A percentile compares a stretch with the other conserved stretches of the same genome.
Evolutionary conservation across 2,329 filamentous ascomycete genomes (phyloP).

Genomic region (Calonectria naviculata): DNA sequence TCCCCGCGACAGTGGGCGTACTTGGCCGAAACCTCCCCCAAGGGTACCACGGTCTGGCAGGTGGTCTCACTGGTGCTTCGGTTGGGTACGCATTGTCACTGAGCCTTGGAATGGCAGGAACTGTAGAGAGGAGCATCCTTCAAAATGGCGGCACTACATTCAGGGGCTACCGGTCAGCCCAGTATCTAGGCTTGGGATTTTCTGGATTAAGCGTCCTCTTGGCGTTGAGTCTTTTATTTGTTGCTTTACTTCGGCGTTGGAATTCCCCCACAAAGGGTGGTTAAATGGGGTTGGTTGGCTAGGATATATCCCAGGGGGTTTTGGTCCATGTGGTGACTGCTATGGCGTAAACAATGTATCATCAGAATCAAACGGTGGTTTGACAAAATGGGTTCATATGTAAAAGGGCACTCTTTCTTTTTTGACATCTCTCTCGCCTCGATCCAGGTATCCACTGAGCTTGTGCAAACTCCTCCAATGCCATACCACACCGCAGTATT

Average conservation of each 20-base stretch:
- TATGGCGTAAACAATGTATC: not conserved
- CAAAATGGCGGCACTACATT: conserved; percentile 21
- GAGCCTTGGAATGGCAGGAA: conserved; percentile 38
- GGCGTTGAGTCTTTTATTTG: conserved; percentile 30
- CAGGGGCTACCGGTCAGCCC: conserved; percentile 35
- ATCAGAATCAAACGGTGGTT: not conserved
- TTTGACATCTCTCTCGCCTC: conserved; percentile 35
- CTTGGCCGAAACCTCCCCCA: conserved; percentile 34
- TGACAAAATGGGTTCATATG: not conserved
- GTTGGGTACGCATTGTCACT: conserved; percentile 36
- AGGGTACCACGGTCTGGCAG: conserved; percentile 35
- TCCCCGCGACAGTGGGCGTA: conserved; percentile 32
- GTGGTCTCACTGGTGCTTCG: conserved; percentile 29
- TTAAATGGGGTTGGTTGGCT: conserved; percentile 5
- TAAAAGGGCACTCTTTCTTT: conserved; percentile 37
- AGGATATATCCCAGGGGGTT: conserved; percentile 18
- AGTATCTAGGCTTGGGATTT: conserved; percentile 38
- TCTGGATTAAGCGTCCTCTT: conserved; percentile 34
- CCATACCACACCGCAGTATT: conserved; percentile 29
- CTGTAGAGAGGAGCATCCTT: conserved; percentile 31
- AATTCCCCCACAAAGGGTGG: conserved; percentile 18
- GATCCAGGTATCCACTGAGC: conserved; percentile 36
- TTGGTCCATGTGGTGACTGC: not conserved
- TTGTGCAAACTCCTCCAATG: conserved; percentile 43
- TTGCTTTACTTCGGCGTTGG: conserved; percentile 30